Evolutionary conservation across 192 early-diverging fungal genomes (phyloP), one percentile per base, ranked within the genome.

Genomic region (Coemansia nantahalensis): DNA sequence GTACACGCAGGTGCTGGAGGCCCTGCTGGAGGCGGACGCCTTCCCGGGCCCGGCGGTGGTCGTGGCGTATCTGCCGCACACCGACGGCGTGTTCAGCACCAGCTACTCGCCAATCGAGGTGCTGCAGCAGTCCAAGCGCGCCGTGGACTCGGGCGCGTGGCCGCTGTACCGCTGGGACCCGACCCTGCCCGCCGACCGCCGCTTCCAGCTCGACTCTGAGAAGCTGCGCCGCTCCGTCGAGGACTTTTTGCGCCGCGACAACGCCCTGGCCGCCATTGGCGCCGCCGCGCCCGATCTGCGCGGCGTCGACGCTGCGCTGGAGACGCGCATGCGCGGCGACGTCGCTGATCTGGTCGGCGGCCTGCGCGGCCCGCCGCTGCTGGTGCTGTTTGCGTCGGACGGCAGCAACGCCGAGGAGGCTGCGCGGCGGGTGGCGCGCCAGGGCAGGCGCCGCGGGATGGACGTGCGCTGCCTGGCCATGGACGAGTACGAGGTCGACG

Each of bases 121-220:
- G 28, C 73, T 98, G 49, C 90, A 90, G 78, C 87, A 93, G 68
- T 88, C 89, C 22, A 96, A 98, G 82, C 57, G 84, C 15, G 88
- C 90, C 7, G 85, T 98, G 39, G 94, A 98, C 55, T 83, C 68
- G 42, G 93, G 92, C 19, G 82, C 87, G 50, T 96, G 93, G 91
- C 90, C 95, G 16, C 73, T 98, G 40, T 98, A 94, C 81, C 86
- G 95, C 56, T 98, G 91, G 90, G 88, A 92, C 65, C 94, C 94
- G 46, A 49, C 71, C 5, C 43, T 80, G 32, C 78, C 59, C 85
- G 34, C 39, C 33, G 35, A 48, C 13, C 9, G 17, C 35, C 65
- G 63, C 39, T 76, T 76, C 73, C 60, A 78, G 91, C 90, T 62
- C 75, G 87, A 63, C 83, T 86, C 63, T 76, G 92, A 78, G 88